These are phyloP conservation scores for Colletotrichum sublineola DNA, from an alignment of 2,329 filamentous ascomycete species.

Conservation along the genomic window DNA sequence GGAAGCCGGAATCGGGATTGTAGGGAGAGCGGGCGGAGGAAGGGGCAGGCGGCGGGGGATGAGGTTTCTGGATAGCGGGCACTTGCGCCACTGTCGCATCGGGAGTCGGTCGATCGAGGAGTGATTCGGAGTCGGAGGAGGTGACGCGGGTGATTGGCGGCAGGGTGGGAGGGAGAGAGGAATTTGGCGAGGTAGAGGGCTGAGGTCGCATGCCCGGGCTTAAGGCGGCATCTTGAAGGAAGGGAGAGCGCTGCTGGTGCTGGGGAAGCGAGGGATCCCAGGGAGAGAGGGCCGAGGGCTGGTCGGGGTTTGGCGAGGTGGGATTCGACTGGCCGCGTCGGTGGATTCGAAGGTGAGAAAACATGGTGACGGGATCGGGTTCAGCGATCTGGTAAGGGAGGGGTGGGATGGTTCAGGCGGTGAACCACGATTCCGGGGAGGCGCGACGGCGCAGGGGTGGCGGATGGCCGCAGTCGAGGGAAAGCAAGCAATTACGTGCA, in stretches of 20 bases:
- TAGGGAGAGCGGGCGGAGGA: constrained; percentile 52
- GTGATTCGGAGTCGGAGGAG: constrained; percentile 53
- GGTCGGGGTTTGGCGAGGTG: constrained; percentile 65
- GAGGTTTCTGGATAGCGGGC: constrained; percentile 37
- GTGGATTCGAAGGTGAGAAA: constrained; percentile 70
- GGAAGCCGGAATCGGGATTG: constrained; percentile 61
- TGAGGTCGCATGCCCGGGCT: constrained; percentile 52
- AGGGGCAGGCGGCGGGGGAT: constrained; percentile 44
- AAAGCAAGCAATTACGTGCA: constrained; percentile 19
- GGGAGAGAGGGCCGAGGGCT: constrained; percentile 55
- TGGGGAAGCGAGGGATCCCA: constrained; percentile 51
- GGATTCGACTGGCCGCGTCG: constrained; percentile 69
- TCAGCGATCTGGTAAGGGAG: neutral
- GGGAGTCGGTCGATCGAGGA: constrained; percentile 37
- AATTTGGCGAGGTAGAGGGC: constrained; percentile 49
- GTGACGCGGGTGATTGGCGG: constrained; percentile 66
- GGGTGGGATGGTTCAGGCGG: constrained; percentile 19
- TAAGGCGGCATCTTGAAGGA: constrained; percentile 55
- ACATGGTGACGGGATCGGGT: constrained; percentile 52
- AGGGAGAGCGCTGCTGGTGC: constrained; percentile 54
- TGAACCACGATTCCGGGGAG: constrained; percentile 3
- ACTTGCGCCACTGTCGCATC: constrained; percentile 38
- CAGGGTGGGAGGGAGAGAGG: constrained; percentile 61
- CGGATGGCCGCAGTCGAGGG: constrained; percentile 34
- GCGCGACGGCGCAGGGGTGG: constrained; percentile 32